Conservation (phyloP, 1,284 basidiomycete genomes). For the Heterobasidion irregulare region DNA sequence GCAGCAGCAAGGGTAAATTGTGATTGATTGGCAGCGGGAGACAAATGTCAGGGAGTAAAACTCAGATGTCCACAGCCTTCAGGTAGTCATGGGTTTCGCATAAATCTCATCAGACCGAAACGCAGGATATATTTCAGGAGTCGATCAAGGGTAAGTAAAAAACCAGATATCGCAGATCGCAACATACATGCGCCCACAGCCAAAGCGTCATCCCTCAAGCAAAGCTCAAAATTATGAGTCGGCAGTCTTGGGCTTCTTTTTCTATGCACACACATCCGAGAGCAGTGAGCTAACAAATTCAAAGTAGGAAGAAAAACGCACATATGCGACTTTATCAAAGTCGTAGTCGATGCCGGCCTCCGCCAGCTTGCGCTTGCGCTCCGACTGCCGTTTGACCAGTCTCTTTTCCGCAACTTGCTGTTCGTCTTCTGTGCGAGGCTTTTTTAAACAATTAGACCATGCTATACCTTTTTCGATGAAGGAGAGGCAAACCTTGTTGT, state of each 20-base stretch:
- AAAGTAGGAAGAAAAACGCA: constrained; percentile 24
- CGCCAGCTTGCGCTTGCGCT: constrained; percentile 74
- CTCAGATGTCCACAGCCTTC: no score
- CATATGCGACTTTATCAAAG: constrained; percentile 68
- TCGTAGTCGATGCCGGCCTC: constrained; percentile 87
- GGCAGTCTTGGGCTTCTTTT: constrained; percentile 3
- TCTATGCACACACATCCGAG: background rate
- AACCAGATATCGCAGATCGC: no score
- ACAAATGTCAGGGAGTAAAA: no score
- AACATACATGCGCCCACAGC: no score
- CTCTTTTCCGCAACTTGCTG: constrained; percentile 61
- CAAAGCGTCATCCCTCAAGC: no score
- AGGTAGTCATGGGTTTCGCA: no score
- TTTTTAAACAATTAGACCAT: background rate
- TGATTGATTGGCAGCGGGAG: no score
- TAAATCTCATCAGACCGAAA: no score
- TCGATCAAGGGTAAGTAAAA: no score
- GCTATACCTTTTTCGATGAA: background rate
- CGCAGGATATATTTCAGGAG: no score
- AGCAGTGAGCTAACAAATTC: background rate
- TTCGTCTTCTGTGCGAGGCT: constrained; percentile 75
- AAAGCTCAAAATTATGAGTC: background rate
- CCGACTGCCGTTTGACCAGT: constrained; percentile 71
- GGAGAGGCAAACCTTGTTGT: constrained; percentile 64
- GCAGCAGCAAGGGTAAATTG: no score